Percentiles rank a stretch among this genome's conserved stretches.
Evolutionary conservation across 2,329 filamentous ascomycete genomes (phyloP).

Genomic region (Diplodia mutila): DNA sequence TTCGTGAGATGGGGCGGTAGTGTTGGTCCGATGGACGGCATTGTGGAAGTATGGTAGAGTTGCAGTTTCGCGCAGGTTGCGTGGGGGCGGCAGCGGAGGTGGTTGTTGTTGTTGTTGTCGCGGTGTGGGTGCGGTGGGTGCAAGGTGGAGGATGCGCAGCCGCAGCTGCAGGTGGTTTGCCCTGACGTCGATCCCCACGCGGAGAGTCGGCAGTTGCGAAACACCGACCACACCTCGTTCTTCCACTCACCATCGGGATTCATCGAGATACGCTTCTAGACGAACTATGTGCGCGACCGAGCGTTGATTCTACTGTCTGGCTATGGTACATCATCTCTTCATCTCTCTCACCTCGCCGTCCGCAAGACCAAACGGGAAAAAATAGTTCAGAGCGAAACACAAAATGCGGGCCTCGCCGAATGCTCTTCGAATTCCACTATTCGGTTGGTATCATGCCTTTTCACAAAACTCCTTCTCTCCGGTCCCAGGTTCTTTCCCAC

Average conservation of each 20-base stretch:
- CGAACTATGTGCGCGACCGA: neutral
- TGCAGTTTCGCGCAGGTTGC: no score
- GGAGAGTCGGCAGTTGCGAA: slow-evolving; percentile 6
- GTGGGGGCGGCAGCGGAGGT: no score
- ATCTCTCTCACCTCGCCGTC: neutral
- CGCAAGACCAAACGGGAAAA: neutral
- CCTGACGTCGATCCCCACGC: slow-evolving; percentile 13
- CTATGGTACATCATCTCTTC: slow-evolving; percentile 14
- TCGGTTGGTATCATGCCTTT: slow-evolving; percentile 26
- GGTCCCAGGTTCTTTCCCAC: neutral
- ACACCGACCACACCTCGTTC: slow-evolving; percentile 2
- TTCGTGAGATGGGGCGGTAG: slow-evolving; percentile 67
- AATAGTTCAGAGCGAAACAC: neutral
- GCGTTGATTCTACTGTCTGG: slow-evolving; percentile 9
- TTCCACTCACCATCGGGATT: neutral
- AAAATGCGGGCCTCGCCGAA: neutral
- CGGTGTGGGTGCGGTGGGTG: neutral
- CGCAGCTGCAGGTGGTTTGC: neutral
- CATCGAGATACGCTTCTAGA: no score
- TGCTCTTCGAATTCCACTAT: slow-evolving; percentile 20
- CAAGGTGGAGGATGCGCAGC: neutral
- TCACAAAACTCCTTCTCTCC: slow-evolving; percentile 16
- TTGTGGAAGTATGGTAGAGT: slow-evolving; percentile 39
- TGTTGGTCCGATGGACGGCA: slow-evolving; percentile 72
- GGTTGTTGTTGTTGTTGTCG: no score